Evolutionary conservation across 31 red algal genomes (phyloP), one percentile per base, ranked within the genome.

Genomic region (Odonthalia washingtoniensis): DNA sequence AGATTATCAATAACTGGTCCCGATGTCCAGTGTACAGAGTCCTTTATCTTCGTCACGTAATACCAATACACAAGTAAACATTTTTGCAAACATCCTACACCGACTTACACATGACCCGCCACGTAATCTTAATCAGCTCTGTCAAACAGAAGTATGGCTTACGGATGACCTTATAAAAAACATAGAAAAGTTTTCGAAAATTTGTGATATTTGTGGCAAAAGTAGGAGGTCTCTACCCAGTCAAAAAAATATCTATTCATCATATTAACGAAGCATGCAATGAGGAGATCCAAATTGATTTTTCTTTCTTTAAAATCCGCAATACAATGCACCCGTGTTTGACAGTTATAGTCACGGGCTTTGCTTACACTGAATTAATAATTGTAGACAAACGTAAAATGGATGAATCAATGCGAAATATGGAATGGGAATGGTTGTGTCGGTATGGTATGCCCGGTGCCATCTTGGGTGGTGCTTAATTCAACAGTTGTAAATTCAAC

Each of bases 401-500:
- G 28, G 41, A 82, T 14, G 16, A 30, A 28, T 26, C n/a, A 16
- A 81, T 65, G 1, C 3, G 2, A 3, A 2, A 63, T 1, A 81
- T 81, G 9, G 77, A 81, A 81, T 37, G 4, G 1, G 32, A 70
- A 32, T 84, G 64, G 80, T 1, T 84, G 26, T 41, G 53, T 17
- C 2, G 66, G 62, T 66, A 74, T 34, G 65, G 41, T 35, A 38
- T 0, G 28, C 66, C 40, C 17, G 1, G 27, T 12, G 32, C 42
- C 1, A 9, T 87, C 3, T 87, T 72, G 33, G 72, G 70, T 5
- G 84, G 77, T 31, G 37, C 45, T 63, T 69, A 87, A 61, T 67
- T 44, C 4, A 45, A 65, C 40, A 1, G 2, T 5, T 16, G 24
- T 38, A 31, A 1, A 2, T 87, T 2, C 26, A 16, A 5, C 2